Evolutionary conservation across 495 filamentous ascomycete genomes (phyloP).

Genomic region (Podospora conica): DNA sequence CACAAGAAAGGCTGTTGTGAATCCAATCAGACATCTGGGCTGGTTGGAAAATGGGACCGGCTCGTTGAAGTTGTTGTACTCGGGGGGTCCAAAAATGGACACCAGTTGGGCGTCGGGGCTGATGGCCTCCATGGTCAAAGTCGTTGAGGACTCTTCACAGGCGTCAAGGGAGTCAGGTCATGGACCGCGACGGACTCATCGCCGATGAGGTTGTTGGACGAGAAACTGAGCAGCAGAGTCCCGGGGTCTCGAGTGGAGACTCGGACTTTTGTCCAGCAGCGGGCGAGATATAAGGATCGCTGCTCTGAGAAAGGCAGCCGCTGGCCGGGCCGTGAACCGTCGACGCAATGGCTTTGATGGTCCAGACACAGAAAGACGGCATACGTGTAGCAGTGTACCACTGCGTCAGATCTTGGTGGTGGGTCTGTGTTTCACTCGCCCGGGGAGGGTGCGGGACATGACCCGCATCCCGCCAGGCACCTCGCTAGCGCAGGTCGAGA

Average conservation of each 20-base stretch:
- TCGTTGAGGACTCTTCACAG: neutral
- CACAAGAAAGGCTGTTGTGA: constrained; percentile 15
- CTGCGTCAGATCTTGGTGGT: neutral
- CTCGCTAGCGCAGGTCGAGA: neutral
- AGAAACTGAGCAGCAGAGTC: neutral
- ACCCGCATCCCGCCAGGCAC: neutral
- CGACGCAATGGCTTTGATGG: neutral
- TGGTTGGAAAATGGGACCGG: constrained; percentile 24
- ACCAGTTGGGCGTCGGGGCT: constrained; percentile 10
- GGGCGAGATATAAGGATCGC: neutral
- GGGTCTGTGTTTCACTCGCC: neutral
- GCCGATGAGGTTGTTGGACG: neutral
- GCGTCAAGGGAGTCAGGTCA: neutral
- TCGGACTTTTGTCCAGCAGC: neutral
- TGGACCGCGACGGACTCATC: neutral
- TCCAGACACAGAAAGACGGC: neutral
- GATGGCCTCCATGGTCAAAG: constrained; percentile 2
- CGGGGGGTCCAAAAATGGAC: constrained; percentile 13
- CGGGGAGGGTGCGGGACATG: neutral
- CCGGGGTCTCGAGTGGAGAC: neutral
- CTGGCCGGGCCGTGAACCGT: neutral
- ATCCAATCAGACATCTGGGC: constrained; percentile 7
- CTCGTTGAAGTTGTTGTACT: constrained; percentile 27
- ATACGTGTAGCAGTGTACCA: neutral
- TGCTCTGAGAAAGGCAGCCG: neutral